Conservation (phyloP, 768 basidiomycete genomes). For the Russula earlei region DNA sequence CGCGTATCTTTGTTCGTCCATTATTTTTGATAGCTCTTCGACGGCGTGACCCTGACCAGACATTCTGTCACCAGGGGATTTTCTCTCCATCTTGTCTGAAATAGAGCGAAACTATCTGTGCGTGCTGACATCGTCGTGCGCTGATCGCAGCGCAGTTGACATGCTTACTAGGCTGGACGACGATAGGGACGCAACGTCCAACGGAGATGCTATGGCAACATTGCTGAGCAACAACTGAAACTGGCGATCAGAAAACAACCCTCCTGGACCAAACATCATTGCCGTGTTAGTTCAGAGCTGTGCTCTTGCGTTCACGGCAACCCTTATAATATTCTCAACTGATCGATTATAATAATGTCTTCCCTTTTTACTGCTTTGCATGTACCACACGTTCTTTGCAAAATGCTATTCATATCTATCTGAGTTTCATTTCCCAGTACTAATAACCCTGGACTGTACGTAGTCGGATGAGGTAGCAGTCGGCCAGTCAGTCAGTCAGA, state of each 20-base stretch:
- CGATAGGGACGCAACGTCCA: slow-evolving; percentile 54
- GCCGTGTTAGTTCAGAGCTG: slow-evolving; percentile 2
- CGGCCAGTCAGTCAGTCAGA: too few relatives aligned
- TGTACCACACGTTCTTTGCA: slow-evolving; percentile 3
- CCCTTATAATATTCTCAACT: slow-evolving; percentile 8
- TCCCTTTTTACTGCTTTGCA: slow-evolving; percentile 9
- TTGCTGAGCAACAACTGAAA: slow-evolving; percentile 21
- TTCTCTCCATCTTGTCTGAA: slow-evolving; percentile 82
- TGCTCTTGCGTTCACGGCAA: not conserved
- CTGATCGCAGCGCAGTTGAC: not conserved
- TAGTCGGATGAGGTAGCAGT: too few relatives aligned
- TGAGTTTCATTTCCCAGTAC: too few relatives aligned
- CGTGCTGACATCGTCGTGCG: slow-evolving; percentile 23
- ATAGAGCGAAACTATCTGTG: slow-evolving; percentile 87
- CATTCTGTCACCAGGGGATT: slow-evolving; percentile 56
- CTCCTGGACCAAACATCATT: slow-evolving; percentile 1
- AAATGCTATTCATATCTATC: slow-evolving; percentile 9
- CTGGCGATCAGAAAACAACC: not conserved
- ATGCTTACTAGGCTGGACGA: slow-evolving; percentile 46
- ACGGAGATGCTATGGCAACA: slow-evolving; percentile 43
- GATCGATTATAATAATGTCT: not conserved
- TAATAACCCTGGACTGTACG: too few relatives aligned
- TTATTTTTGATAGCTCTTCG: not conserved
- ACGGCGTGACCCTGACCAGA: not conserved
- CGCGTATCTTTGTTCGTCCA: slow-evolving; percentile 66